These are phyloP conservation scores for Phytophthora quininea DNA, from an alignment of 352 stramenopile species.

Conservation along the genomic window DNA sequence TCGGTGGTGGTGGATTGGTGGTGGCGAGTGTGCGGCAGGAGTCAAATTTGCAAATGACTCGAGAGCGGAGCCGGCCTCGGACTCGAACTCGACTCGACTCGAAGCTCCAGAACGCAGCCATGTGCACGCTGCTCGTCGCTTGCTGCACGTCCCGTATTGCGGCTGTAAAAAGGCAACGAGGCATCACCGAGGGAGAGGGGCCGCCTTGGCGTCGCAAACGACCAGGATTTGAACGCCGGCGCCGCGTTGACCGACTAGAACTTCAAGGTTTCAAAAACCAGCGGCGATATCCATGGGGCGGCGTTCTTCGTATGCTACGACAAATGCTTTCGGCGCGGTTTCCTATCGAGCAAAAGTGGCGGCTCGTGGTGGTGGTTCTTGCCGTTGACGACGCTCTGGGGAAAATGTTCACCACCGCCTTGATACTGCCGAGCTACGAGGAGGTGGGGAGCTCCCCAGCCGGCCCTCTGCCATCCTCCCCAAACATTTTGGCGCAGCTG, in stretches of 20 bases:
- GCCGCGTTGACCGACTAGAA: too few relatives aligned
- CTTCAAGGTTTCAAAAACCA: too few relatives aligned
- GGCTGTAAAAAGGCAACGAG: neutral
- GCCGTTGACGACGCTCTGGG: too few relatives aligned
- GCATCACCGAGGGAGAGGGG: neutral
- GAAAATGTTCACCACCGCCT: neutral
- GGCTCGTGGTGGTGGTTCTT: too few relatives aligned
- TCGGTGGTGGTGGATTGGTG: neutral
- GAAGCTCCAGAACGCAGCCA: neutral
- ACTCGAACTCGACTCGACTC: neutral
- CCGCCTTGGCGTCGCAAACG: neutral
- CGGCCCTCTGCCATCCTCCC: neutral
- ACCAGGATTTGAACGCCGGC: neutral
- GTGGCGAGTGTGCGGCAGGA: neutral
- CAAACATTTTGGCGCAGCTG: slow-evolving; percentile 2
- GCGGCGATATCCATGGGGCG: too few relatives aligned
- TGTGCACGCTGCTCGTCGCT: neutral
- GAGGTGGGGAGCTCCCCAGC: neutral
- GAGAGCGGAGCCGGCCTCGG: neutral
- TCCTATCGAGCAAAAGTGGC: too few relatives aligned
- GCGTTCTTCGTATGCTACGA: too few relatives aligned
- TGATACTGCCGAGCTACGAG: neutral
- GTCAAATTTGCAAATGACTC: slow-evolving; percentile 2
- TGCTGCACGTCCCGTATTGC: neutral
- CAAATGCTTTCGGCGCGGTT: too few relatives aligned